Percentiles rank a stretch among this genome's conserved stretches.
Evolutionary conservation across 2,329 filamentous ascomycete genomes (phyloP).

Genomic region (Biscogniauxia sp.): DNA sequence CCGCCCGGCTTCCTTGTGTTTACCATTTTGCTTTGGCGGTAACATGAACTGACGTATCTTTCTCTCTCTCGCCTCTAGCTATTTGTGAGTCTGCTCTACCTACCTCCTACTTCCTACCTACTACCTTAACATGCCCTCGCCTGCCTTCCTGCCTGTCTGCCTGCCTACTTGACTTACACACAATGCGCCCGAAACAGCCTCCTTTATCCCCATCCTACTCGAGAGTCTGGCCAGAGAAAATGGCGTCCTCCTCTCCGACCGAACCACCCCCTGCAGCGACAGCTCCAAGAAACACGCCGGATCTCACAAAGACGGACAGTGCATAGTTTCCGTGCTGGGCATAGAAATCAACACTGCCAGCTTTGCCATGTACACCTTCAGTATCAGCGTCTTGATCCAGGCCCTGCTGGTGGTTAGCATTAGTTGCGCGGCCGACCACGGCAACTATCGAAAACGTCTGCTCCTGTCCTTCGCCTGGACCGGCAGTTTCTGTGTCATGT

Average conservation of each 20-base stretch:
- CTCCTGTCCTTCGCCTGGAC: conserved; percentile 80
- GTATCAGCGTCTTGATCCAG: conserved; percentile 84
- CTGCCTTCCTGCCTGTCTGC: not conserved
- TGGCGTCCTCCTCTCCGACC: conserved; percentile 80
- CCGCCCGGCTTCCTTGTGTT: not conserved
- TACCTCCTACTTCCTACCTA: no score
- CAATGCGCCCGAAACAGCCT: conserved; percentile 52
- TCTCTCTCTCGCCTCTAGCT: not conserved
- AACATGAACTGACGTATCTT: not conserved
- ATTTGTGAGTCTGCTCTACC: not conserved
- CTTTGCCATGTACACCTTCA: conserved; percentile 99
- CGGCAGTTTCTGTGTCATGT: conserved; percentile 81
- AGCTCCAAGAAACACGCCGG: conserved; percentile 49
- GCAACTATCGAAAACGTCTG: conserved; percentile 84
- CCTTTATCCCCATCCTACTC: conserved; percentile 92
- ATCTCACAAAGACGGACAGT: conserved; percentile 59
- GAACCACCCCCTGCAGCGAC: conserved; percentile 68
- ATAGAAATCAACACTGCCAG: conserved; percentile 90
- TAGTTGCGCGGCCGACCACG: conserved; percentile 93
- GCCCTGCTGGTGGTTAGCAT: conserved; percentile 92
- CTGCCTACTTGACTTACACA: conserved; percentile 3
- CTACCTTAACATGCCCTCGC: no score
- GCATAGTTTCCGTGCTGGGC: conserved; percentile 78
- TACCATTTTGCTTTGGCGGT: not conserved
- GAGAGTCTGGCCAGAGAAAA: conserved; percentile 92